phyloP scores from a whole-genome alignment of 2,329 filamentous ascomycete species.

The Fusarium citri region DNA sequence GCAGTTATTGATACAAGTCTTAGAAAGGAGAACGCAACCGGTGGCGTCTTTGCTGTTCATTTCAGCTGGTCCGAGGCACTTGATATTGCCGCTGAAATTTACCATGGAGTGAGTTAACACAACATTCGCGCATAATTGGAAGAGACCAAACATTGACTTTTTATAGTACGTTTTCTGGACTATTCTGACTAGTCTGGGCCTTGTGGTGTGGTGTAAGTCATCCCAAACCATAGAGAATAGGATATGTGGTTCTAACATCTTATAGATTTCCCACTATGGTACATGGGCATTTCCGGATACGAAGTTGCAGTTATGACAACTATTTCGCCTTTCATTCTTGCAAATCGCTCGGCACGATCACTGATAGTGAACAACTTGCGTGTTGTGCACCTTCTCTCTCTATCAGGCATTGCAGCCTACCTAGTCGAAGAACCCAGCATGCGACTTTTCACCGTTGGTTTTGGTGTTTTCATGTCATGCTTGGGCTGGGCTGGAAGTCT shows the following conservation, averaged over 20 bases:
- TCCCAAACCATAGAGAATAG: background rate
- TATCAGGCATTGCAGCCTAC: constrained; percentile 83
- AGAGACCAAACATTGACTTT: constrained; percentile 33
- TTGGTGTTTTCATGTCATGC: constrained; percentile 83
- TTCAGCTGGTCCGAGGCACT: constrained; percentile 81
- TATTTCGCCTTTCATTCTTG: constrained; percentile 82
- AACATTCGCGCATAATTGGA: background rate
- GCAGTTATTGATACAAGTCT: constrained; percentile 36
- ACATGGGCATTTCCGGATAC: constrained; percentile 98
- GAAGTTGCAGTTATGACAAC: constrained; percentile 90
- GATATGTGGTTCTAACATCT: constrained; percentile 28
- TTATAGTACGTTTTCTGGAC: constrained; percentile 93
- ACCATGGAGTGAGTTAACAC: constrained; percentile 78
- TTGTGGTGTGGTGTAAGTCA: constrained; percentile 91
- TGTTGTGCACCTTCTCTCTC: constrained; percentile 78
- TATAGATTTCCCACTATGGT: constrained; percentile 92
- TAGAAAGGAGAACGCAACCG: constrained; percentile 81
- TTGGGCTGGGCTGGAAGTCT: constrained; percentile 87
- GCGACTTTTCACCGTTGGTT: constrained; percentile 83
- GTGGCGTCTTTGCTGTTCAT: constrained; percentile 73
- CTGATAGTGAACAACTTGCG: constrained; percentile 76
- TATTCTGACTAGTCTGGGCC: constrained; percentile 86
- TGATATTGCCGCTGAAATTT: constrained; percentile 88
- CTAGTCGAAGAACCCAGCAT: constrained; percentile 76
- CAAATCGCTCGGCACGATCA: constrained; percentile 74